phyloP scores from a whole-genome alignment of 495 filamentous ascomycete species.

The Penicillium lagena region DNA sequence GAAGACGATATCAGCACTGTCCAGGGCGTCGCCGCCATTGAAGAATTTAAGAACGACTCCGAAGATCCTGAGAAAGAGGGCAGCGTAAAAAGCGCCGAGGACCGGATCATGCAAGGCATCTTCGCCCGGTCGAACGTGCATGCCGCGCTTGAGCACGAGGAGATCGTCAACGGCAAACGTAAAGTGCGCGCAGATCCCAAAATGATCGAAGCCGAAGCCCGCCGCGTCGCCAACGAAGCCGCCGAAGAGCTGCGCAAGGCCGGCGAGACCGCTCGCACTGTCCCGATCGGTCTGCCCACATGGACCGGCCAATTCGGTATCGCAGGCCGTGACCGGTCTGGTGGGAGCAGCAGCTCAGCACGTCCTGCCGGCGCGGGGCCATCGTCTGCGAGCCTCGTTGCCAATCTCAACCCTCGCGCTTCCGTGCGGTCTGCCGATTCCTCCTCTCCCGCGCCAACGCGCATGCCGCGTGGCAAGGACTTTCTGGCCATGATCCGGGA shows the following conservation, averaged over 20 bases:
- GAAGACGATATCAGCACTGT: constrained; percentile 41
- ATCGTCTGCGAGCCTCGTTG: constrained; percentile 52
- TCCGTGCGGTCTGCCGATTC: constrained; percentile 21
- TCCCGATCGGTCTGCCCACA: constrained; percentile 79
- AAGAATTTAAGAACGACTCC: constrained; percentile 42
- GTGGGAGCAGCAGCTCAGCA: constrained; percentile 22
- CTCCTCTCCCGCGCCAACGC: constrained; percentile 16
- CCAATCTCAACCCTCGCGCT: constrained; percentile 43
- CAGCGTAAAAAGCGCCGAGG: constrained; percentile 39
- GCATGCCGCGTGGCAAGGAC: constrained; percentile 36
- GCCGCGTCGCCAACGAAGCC: constrained; percentile 69
- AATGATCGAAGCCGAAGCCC: constrained; percentile 76
- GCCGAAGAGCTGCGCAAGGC: constrained; percentile 66
- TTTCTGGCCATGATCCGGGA: constrained; percentile 69
- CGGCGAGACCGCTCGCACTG: constrained; percentile 58
- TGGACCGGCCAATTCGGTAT: constrained; percentile 86
- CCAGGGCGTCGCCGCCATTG: constrained; percentile 52
- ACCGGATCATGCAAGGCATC: constrained; percentile 77
- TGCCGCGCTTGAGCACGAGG: constrained; percentile 80
- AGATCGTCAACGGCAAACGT: constrained; percentile 67
- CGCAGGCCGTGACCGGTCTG: constrained; percentile 47
- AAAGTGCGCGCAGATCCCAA: constrained; percentile 59
- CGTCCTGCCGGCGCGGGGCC: constrained; percentile 35
- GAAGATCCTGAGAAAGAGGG: constrained; percentile 32
- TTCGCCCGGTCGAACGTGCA: constrained; percentile 81